Evolutionary conservation across 2,329 filamentous ascomycete genomes (phyloP).

Genomic region (Keithomyces neogunnii): DNA sequence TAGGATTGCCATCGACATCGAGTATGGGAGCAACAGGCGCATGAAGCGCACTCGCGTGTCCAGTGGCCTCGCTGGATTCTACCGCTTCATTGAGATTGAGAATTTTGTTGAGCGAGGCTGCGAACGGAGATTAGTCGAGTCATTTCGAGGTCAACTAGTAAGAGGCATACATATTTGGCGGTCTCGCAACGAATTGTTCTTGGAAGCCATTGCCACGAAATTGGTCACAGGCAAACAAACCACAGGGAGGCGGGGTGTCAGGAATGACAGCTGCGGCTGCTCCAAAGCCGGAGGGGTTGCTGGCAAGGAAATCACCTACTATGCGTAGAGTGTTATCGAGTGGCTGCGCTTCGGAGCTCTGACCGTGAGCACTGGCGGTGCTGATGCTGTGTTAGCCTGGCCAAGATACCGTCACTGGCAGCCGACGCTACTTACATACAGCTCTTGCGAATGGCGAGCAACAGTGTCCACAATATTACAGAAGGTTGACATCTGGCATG

Average conservation of each 20-base stretch:
- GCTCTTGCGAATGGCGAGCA: slow-evolving; percentile 3
- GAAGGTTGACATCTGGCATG: neutral
- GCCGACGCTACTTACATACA: neutral
- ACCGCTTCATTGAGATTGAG: slow-evolving; percentile 82
- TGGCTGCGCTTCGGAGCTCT: neutral
- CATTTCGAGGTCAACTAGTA: neutral
- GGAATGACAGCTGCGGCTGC: neutral
- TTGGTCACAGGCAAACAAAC: neutral
- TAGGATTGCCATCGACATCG: slow-evolving; percentile 79
- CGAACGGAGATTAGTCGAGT: slow-evolving; percentile 4
- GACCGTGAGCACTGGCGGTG: neutral
- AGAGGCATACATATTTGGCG: slow-evolving; percentile 36
- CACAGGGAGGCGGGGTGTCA: neutral
- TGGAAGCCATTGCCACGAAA: slow-evolving; percentile 33
- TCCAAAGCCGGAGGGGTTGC: neutral
- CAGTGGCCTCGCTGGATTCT: slow-evolving; percentile 48
- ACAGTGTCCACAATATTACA: slow-evolving; percentile 6
- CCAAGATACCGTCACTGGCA: neutral
- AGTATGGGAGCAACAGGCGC: slow-evolving; percentile 70
- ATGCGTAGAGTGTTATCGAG: neutral
- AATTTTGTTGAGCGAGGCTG: slow-evolving; percentile 89
- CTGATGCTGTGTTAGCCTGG: neutral
- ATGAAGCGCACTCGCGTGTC: slow-evolving; percentile 52
- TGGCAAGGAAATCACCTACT: neutral
- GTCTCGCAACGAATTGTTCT: slow-evolving; percentile 38